phyloP scores from a whole-genome alignment of 169 alveolate genomes.

The Plasmodium reichenowi region DNA sequence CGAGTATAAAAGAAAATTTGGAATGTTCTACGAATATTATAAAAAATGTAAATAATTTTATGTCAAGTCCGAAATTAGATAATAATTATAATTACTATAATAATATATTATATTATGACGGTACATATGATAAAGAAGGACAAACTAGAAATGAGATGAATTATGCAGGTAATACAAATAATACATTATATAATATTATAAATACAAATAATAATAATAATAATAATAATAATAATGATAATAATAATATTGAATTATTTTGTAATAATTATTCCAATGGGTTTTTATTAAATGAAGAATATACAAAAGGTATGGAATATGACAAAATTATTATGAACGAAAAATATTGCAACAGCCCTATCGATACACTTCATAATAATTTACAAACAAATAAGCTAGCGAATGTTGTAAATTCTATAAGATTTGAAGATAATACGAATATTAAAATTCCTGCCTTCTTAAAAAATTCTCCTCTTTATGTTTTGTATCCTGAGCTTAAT shows the following conservation, averaged over 20 bases:
- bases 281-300: slow-evolving; percentile 6
- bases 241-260: neutral
- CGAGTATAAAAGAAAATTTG: slow-evolving; percentile 43
- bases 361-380: slow-evolving; percentile 34
- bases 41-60: slow-evolving; percentile 17
- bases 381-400: slow-evolving; percentile 28
- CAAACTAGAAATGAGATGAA: neutral
- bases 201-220: neutral
- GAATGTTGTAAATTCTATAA: slow-evolving; percentile 37
- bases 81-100: neutral
- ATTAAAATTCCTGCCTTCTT: slow-evolving; percentile 33
- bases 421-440: slow-evolving; percentile 37
- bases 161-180: neutral
- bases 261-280: neutral
- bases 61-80: neutral
- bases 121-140: neutral
- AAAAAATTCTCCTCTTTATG: slow-evolving; percentile 31
- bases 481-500: slow-evolving; percentile 45
- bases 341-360: slow-evolving; percentile 17
- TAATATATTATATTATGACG: neutral
- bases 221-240: neutral
- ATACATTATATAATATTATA: neutral
- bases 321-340: slow-evolving; percentile 21
- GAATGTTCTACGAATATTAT: slow-evolving; percentile 31
- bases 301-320: slow-evolving; percentile 11